These are phyloP conservation scores for Stephanodiscus minutulus DNA, from an alignment of 108 stramenopile genomes.

Conservation along the genomic window DNA sequence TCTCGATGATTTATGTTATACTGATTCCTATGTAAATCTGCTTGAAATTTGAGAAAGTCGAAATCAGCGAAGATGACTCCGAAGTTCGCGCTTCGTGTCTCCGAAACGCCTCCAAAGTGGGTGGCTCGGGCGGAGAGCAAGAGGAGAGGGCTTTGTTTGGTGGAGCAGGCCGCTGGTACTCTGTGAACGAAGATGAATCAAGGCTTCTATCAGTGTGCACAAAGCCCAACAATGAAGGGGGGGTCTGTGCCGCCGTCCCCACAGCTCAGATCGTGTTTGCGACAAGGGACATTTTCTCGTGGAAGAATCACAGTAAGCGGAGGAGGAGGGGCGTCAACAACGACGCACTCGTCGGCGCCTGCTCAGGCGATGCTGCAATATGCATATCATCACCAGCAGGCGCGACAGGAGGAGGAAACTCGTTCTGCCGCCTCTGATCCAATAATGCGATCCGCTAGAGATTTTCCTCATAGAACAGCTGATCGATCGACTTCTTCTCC, in stretches of 20 bases:
- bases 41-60: too few species aligned
- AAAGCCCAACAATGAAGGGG: conserved; percentile 9
- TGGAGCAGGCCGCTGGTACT: too few species aligned
- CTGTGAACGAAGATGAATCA: conserved; percentile 8
- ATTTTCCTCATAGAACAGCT: background rate
- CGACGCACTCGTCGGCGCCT: background rate
- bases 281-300: conserved; percentile 10
- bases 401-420: conserved; percentile 15
- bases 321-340: background rate
- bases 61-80: too few species aligned
- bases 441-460: background rate
- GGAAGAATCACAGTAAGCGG: background rate
- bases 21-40: too few species aligned
- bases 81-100: too few species aligned
- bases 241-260: background rate
- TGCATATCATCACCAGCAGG: conserved; percentile 6
- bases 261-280: conserved; percentile 21
- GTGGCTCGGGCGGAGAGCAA: too few species aligned
- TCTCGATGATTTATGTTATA: too few species aligned
- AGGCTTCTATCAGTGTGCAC: background rate
- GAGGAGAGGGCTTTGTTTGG: too few species aligned
- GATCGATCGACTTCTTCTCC: conserved; percentile 7
- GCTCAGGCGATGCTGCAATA: conserved; percentile 3
- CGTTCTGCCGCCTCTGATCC: background rate
- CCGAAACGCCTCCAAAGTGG: too few species aligned